phyloP scores from a whole-genome alignment of 2,329 filamentous ascomycete genomes.

The Epichloe brachyelytri region DNA sequence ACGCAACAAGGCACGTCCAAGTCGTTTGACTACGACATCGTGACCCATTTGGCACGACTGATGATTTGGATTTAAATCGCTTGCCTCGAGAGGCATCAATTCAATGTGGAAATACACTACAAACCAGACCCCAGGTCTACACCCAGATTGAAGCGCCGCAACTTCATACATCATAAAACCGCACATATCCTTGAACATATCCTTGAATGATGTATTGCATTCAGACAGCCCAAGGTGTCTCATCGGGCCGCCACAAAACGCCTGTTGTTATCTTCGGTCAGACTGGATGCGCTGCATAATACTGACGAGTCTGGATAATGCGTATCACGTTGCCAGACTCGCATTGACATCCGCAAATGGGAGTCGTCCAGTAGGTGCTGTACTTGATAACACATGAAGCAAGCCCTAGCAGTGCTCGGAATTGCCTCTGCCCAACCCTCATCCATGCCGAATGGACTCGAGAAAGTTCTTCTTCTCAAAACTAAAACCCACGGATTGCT shows the following conservation, averaged over 20 bases:
- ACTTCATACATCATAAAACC: neutral
- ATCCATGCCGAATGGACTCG: neutral
- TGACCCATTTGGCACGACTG: neutral
- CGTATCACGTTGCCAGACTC: neutral
- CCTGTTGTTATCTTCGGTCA: neutral
- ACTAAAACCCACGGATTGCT: neutral
- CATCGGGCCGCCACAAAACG: neutral
- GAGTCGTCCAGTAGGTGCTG: conserved; percentile 7
- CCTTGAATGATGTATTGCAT: neutral
- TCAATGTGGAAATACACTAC: neutral
- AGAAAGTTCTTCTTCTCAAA: neutral
- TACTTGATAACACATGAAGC: conserved; percentile 1
- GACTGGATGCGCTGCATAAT: neutral
- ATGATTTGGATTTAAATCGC: neutral
- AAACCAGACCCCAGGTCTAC: neutral
- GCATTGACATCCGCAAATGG: neutral
- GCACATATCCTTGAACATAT: neutral
- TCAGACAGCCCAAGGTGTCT: neutral
- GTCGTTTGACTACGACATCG: neutral
- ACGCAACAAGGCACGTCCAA: neutral
- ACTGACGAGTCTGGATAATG: neutral
- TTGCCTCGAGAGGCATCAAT: neutral
- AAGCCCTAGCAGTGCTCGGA: conserved; percentile 14
- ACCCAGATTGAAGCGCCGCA: neutral
- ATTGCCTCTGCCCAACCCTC: conserved; percentile 11